phyloP scores from a whole-genome alignment of 2,329 filamentous ascomycete genomes.

The Colletotrichum sidae region DNA sequence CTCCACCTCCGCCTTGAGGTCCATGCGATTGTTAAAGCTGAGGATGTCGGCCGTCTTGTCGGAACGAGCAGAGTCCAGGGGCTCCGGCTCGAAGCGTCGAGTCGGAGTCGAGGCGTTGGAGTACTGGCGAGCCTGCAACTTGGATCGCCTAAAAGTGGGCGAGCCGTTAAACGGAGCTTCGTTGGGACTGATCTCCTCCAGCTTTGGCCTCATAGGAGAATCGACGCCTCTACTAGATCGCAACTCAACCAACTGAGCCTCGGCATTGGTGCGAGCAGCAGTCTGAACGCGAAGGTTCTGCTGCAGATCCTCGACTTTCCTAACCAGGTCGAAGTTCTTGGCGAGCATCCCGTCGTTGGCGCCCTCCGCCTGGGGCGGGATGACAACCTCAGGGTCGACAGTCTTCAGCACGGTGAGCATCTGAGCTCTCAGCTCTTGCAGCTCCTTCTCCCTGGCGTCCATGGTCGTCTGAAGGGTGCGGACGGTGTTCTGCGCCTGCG shows the following conservation, averaged over 20 bases:
- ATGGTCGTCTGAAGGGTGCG: constrained; percentile 83
- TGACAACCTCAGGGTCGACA: constrained; percentile 80
- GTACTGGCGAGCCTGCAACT: constrained; percentile 66
- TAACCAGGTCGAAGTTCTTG: constrained; percentile 84
- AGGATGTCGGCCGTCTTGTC: constrained; percentile 88
- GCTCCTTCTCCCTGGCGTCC: constrained; percentile 83
- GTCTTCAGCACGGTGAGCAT: constrained; percentile 86
- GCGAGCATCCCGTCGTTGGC: constrained; percentile 69
- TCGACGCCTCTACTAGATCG: constrained; percentile 77
- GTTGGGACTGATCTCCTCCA: constrained; percentile 90
- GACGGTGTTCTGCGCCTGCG: constrained; percentile 86
- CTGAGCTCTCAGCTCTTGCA: constrained; percentile 83
- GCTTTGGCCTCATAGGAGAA: constrained; percentile 76
- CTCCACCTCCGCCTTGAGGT: constrained; percentile 90
- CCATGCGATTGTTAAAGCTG: constrained; percentile 88
- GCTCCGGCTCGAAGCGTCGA: constrained; percentile 74
- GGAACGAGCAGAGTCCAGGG: constrained; percentile 80
- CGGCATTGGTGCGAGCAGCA: constrained; percentile 83
- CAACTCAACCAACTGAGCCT: constrained; percentile 83
- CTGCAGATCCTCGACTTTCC: constrained; percentile 89
- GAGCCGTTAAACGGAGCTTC: constrained; percentile 81
- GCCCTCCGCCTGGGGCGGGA: constrained; percentile 70
- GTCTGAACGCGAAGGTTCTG: constrained; percentile 87
- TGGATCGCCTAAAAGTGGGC: constrained; percentile 74
- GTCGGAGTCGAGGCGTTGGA: constrained; percentile 84